A percentile compares a stretch with the other conserved stretches of the same genome.
Evolutionary conservation across 1,284 basidiomycete species (phyloP).

Genomic region (Ceratobasidium sp.): DNA sequence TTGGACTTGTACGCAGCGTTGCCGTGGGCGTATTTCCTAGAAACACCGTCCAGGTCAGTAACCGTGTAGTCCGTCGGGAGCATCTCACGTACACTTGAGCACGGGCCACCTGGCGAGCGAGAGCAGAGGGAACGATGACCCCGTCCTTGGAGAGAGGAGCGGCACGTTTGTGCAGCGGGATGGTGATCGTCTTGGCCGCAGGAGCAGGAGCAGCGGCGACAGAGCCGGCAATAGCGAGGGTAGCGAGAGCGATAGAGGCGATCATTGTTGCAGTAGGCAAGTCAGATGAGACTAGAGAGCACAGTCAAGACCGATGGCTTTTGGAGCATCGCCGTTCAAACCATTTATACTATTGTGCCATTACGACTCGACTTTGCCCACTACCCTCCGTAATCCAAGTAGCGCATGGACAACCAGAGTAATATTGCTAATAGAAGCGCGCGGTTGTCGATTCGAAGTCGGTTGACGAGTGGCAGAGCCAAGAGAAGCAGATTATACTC

Average conservation of each 20-base stretch:
- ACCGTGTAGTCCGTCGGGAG: neutral
- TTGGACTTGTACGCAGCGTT: slow-evolving; percentile 39
- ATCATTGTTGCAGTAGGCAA: slow-evolving; percentile 17
- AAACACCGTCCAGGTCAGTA: neutral
- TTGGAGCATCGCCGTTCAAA: neutral
- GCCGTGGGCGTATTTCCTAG: slow-evolving; percentile 37
- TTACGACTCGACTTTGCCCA: neutral
- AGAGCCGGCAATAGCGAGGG: slow-evolving; percentile 32
- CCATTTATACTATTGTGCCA: neutral
- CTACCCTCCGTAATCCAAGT: neutral
- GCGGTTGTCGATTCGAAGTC: slow-evolving; percentile 16
- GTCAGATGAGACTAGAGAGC: neutral
- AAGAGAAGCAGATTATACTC: slow-evolving; percentile 18
- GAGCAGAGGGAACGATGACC: slow-evolving; percentile 4
- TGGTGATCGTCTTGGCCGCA: slow-evolving; percentile 14
- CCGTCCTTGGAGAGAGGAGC: slow-evolving; percentile 22
- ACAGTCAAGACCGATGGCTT: neutral
- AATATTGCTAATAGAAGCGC: neutral
- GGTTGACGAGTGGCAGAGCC: slow-evolving; percentile 14
- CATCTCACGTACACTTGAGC: slow-evolving; percentile 11
- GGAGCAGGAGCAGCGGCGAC: slow-evolving; percentile 18
- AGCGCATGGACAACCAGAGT: slow-evolving; percentile 16
- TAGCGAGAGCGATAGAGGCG: slow-evolving; percentile 33
- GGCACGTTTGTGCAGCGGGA: slow-evolving; percentile 38
- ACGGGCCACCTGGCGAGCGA: slow-evolving; percentile 36